These are phyloP conservation scores for Tilletia caries DNA, from an alignment of 1,284 basidiomycete species.

Conservation along the genomic window DNA sequence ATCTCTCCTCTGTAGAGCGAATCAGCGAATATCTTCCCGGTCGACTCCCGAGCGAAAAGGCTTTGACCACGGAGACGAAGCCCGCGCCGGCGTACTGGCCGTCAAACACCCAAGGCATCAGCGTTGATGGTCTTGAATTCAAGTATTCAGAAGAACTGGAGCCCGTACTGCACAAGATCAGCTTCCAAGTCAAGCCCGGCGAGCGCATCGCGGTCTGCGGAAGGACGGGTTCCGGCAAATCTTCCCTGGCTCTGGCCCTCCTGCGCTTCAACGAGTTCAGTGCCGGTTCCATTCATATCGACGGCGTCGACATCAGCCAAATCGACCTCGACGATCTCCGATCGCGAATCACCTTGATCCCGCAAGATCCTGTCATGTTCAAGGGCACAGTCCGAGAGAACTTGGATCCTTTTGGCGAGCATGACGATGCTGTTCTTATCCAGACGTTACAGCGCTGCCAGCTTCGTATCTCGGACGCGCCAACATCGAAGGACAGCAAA, in stretches of 20 bases:
- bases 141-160: conserved; percentile 71
- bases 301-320: conserved; percentile 57
- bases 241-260: conserved; percentile 18
- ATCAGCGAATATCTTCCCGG: conserved; percentile 70
- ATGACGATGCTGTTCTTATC: conserved; percentile 66
- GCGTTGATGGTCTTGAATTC: conserved; percentile 64
- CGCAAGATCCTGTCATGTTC: conserved; percentile 67
- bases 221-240: conserved; percentile 14
- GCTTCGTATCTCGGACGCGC: conserved; percentile 39
- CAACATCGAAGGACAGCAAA: conserved; percentile 21
- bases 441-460: conserved; percentile 58
- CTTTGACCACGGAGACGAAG: conserved; percentile 2
- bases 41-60: conserved; percentile 23
- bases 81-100: conserved; percentile 66
- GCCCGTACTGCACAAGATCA: conserved; percentile 67
- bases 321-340: conserved; percentile 65
- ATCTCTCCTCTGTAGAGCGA: conserved; percentile 70
- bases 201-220: conserved; percentile 17
- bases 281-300: conserved; percentile 28
- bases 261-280: conserved; percentile 21
- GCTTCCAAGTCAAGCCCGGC: conserved; percentile 55
- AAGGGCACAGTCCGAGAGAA: conserved; percentile 28
- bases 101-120: conserved; percentile 60
- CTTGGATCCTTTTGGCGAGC: conserved; percentile 55
- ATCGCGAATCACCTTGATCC: conserved; percentile 67